Evolutionary conservation across 768 basidiomycete genomes (phyloP), one percentile per base, ranked within the genome.

Genomic region (Trametes maxima): DNA sequence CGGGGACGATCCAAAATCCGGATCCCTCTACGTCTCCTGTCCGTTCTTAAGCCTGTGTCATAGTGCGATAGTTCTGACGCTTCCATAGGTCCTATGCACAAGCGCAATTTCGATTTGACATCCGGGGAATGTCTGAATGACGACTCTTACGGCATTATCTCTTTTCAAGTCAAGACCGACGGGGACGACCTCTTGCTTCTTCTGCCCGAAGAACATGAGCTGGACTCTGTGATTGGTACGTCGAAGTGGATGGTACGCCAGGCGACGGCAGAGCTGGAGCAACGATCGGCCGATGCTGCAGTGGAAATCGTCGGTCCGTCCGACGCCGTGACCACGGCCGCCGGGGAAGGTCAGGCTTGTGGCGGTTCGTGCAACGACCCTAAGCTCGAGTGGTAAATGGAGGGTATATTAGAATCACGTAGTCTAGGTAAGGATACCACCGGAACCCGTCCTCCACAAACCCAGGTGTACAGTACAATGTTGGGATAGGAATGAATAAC

Each of bases 161-260:
- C 85, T 0, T 90, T 90, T 62, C 82, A 87, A 28, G 82, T 81
- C 28, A 79, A 80, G 48, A 77, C 77, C 49, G 78, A 81, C 21
- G 70, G 70, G 0, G 73, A 76, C 12, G 67, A 79, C 25, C 71
- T 87, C n/a, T 62, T 81, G 11, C 73, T 85, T 3, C 79, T 85
- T 16, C 80, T 88, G 0, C 84, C 85, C 0, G 79, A 80, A 2
- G 59, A 73, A 0, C 75, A 77, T 0, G 82, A 82, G 17, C 76
- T 89, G 1, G 85, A 89, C 65, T 77, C 75, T 0, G 77, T 84
- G n/a, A 79, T 90, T 25, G 87, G 85, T 1, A 88, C 84, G 4
- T 77, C 77, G 22, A 85, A 82, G 68, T 88, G 87, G 85, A 80
- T 88, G 76, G 77, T 87, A 17, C 78, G 76, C 56, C 79, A 83